Evolutionary conservation across 345 rosid genomes (phyloP), one percentile per base, ranked within the genome.

Genomic region (Excoecaria agallocha): DNA sequence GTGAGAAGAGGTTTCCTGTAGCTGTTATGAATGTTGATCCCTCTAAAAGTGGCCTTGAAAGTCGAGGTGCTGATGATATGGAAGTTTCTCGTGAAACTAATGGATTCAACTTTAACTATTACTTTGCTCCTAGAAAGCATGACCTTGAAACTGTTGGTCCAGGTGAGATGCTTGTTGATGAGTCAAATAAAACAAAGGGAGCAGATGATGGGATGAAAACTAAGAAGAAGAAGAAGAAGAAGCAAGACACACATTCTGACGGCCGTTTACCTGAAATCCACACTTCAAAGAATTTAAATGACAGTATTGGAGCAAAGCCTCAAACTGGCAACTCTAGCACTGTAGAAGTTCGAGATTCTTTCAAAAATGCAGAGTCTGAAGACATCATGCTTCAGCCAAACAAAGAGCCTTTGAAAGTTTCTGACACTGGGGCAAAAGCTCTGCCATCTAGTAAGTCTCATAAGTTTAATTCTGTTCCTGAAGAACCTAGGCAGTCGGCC

Each of bases 101-200:
- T 57, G 63, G 64, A 38, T 64, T 81, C 72, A 76, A 82, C 66
- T 83, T 80, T 38, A 76, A 73, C 16, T 78, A 83, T 68, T 84
- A 81, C 74, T 83, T 87, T 72, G 76, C 60, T 65, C 77, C 75
- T 59, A 70, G 74, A 71, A 85, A 80, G 66, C 74, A 76, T 1
- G 69, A 74, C 20, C 50, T 57, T 49, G 77, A 66, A 69, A 79
- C 39, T 78, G 78, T 72, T 73, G 68, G 51, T 72, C 76, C 74
- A 61, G 73, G 22, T 59, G 77, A 82, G 84, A 74, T 75, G 76
- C 70, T 62, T 58, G 74, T 65, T 68, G 80, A 74, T 49, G 77
- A 71, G 71, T 80, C 41, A 46, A 67, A 77, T 25, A 61, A 67
- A 58, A 56, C 62, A 66, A 72, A 49, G 24, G 78, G 64, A 82